Evolutionary conservation across 495 filamentous ascomycete species (phyloP).

Genomic region (Rhypophila decipiens): DNA sequence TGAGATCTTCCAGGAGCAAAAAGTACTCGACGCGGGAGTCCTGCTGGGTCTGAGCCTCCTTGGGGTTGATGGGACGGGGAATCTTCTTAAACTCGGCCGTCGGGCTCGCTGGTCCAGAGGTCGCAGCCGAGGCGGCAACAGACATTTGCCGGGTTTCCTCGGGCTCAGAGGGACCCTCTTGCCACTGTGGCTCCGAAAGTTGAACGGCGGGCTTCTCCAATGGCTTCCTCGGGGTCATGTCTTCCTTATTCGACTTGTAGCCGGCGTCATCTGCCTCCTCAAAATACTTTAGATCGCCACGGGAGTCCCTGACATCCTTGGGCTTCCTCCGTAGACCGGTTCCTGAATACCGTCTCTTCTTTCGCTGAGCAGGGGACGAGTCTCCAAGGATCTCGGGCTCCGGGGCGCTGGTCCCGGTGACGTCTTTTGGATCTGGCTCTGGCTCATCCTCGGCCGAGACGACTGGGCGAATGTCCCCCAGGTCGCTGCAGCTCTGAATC

Average conservation of each 20-base stretch:
- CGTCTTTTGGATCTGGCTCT: conserved; percentile 30
- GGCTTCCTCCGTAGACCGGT: conserved; percentile 67
- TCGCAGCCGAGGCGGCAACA: conserved; percentile 18
- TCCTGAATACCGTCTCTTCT: conserved; percentile 69
- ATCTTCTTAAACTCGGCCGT: conserved; percentile 31
- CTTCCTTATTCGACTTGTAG: conserved; percentile 70
- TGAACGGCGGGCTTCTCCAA: not conserved
- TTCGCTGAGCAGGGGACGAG: conserved; percentile 28
- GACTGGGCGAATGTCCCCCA: conserved; percentile 10
- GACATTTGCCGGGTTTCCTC: conserved; percentile 3
- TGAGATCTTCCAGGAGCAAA: conserved; percentile 91
- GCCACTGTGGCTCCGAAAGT: not conserved
- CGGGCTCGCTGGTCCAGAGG: conserved; percentile 20
- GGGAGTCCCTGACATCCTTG: conserved; percentile 52
- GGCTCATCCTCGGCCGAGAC: conserved; percentile 13
- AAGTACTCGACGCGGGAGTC: conserved; percentile 79
- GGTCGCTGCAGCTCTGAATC: conserved; percentile 28
- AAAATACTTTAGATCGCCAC: conserved; percentile 72
- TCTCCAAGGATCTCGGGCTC: conserved; percentile 43
- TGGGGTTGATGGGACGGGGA: conserved; percentile 57
- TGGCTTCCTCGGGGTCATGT: not conserved
- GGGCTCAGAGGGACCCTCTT: not conserved
- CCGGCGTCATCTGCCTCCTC: conserved; percentile 71
- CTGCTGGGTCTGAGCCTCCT: conserved; percentile 64
- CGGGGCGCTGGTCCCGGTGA: conserved; percentile 50